Evolutionary conservation across 306 rosid species (phyloP), one percentile per base, ranked within the genome.

Genomic region (Lathyrus tuberosus): DNA sequence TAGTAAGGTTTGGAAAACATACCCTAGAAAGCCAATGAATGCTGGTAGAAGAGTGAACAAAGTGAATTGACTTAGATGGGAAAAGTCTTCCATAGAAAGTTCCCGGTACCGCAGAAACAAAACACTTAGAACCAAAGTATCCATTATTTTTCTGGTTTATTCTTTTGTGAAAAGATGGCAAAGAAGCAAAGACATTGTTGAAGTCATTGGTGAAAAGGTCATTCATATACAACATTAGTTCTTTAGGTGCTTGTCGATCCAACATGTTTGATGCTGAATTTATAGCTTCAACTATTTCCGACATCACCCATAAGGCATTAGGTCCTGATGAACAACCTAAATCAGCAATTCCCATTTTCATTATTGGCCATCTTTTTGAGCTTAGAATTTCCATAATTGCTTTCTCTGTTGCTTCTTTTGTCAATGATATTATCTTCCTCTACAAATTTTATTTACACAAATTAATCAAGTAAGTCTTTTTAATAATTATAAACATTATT

Each of bases 291-390:
- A 85, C n/a, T 28, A 91, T 76, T 67, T 86, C 76, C 0, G 78
- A 82, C 18, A 93, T 66, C 2, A 85, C 79, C 3, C 31, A 10
- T 26, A 93, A 51, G 0, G 84, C 69, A 81, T 93, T 90, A 15
- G 97, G 98, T 6, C 98, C 98, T 1, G 94, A 84, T 11, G 97
- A 88, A 41, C 98, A 90, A 9, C 98, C 98, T 51, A 93, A 80
- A 58, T 93, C 98, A 0, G 89, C 98, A 16, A 93, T 85, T 20
- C 81, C 78, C 73, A 93, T 78, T 79, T 82, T 90, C 68, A 54
- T 69, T 1, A 62, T 69, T 1, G 76, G 76, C 44, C 40, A 20
- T 10, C 24, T 70, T 35, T 17, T 70, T 44, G 78, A 63, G 16
- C 58, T 4, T 48, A 88, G 5, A 1, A 77, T 18, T 58, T 83